Base-by-base conservation (phyloP, 2,329 filamentous ascomycete species). In the Colletotrichum musae region DNA sequence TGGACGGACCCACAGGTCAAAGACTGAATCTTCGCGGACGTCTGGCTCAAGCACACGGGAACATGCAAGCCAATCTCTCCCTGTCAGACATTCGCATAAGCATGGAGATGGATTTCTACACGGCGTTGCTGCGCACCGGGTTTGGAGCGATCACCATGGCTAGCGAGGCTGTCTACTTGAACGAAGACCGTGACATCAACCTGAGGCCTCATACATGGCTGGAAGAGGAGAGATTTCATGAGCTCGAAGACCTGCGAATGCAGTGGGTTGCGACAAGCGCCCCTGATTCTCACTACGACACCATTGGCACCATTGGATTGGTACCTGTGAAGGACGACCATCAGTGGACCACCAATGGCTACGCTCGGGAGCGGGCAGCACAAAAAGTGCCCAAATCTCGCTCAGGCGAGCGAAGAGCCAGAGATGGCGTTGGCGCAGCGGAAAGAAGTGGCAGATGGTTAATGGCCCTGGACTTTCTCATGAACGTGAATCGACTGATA, bases 61-160 rank as follows among this genome's bases (percentile, higher is more conserved):
- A 98, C 73, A 92, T 98, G 86, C 95, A 98, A 80, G 95, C 95
- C 2, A 96, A 96, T 68, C 89, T 95, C 3, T 94, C 96, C 13
- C 86, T 98, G 24, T 92, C 93, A 1, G 91, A 92, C 47, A 89
- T 98, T 45, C 89, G 91, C 13, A 89, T 98, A 63, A 93, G 91
- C 51, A 91, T 93, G 84, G 91, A 94, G 64, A 97, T 98, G 85
- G 96, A 99, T 78, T 98, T 98, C 77, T 99, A 98, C 78, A 97
- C 94, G 0, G 93, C 94, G 0, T 84, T 98, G 5, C 86, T 98
- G 3, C 91, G 95, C 69, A 89, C 94, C 43, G 96, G 96, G 0
- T 98, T 98, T 76, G 91, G 91, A 12, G 91, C 95, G 13, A 89
- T 98, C 70, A 97, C 94, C 0, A 95, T 97, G 79, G 96, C 96